Conservation (phyloP, 495 filamentous ascomycete species). For the Talaromyces thailandensis region DNA sequence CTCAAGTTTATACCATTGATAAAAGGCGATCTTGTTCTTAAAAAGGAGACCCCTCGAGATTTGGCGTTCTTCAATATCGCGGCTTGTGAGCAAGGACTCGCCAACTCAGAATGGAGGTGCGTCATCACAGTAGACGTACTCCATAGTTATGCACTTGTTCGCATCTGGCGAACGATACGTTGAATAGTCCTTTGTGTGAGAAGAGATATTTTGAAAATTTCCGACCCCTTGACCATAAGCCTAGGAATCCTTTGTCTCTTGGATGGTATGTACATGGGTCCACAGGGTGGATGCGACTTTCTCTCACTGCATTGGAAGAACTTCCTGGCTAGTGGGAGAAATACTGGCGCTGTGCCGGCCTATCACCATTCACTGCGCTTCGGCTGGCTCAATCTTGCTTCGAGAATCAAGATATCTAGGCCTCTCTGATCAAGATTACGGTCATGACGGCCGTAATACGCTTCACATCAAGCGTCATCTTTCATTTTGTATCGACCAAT, state of each 20-base stretch:
- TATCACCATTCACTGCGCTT: slow-evolving; percentile 1
- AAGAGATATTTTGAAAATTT: background rate
- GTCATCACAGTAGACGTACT: background rate
- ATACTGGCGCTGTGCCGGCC: background rate
- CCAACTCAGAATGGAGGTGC: background rate
- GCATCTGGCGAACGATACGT: background rate
- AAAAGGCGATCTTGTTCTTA: background rate
- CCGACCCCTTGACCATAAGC: background rate
- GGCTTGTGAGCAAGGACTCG: background rate
- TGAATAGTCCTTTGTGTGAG: background rate
- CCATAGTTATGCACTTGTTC: background rate
- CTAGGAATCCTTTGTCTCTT: background rate
- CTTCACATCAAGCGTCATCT: background rate
- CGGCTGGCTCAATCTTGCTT: background rate
- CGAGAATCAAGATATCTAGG: background rate
- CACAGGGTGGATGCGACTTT: slow-evolving; percentile 4
- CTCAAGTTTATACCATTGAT: background rate
- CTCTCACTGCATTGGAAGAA: slow-evolving; percentile 4
- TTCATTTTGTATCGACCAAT: background rate
- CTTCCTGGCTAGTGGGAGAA: background rate
- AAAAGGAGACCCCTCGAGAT: background rate
- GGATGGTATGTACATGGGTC: slow-evolving; percentile 3
- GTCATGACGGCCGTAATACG: background rate
- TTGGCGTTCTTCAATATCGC: background rate
- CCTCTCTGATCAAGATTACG: background rate